Base-by-base conservation (phyloP, 2,329 filamentous ascomycete genomes). In the Microcyclospora pomicola region DNA sequence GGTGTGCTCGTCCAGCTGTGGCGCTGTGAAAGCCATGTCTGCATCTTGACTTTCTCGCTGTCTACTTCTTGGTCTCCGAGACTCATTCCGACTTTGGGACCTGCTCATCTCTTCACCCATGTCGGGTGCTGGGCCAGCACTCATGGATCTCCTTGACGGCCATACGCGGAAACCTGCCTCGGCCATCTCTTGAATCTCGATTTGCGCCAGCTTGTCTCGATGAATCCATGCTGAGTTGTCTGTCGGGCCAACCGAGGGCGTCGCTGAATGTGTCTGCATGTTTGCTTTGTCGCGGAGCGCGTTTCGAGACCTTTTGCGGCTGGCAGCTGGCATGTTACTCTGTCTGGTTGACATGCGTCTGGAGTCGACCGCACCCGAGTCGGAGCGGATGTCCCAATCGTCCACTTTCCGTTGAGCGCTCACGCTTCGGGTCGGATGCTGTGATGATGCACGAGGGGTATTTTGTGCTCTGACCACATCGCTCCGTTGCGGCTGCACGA, bases 141-240 rank as follows among this genome's bases (percentile, higher is more conserved):
- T 56, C 33, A 44, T 67, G 65, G 61, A 73, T 71, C 36, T 69
- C 62, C 37, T 73, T 63, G 45, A 74, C 63, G 27, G 70, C 53
- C 50, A 67, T 62, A 45, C 76, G 67, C 42, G 66, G 49, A 87
- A 77, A 24, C 82, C 83, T 6, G 82, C 82, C 42, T 81, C 82
- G 56, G 85, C 80, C 44, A 91, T 69, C 60, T 91, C 83, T 52
- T 78, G 72, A 49, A 68, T 88, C 61, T 91, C 83, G 49, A 88
- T 91, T 54, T 74, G 75, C 38, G 81, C 82, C 43, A 91, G 63
- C 61, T 88, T 88, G 61, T 91, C 83, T 40, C 83, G 69, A 54
- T 91, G 83, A 50, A 91, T 88, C 83, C 83, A 91, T 58, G 83
- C 80, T 27, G 77, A 81, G 43, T 75, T 69, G 43, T 80, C 77